These are phyloP conservation scores for Violaceomyces palustris DNA, from an alignment of 1,284 basidiomycete species.

Conservation along the genomic window DNA sequence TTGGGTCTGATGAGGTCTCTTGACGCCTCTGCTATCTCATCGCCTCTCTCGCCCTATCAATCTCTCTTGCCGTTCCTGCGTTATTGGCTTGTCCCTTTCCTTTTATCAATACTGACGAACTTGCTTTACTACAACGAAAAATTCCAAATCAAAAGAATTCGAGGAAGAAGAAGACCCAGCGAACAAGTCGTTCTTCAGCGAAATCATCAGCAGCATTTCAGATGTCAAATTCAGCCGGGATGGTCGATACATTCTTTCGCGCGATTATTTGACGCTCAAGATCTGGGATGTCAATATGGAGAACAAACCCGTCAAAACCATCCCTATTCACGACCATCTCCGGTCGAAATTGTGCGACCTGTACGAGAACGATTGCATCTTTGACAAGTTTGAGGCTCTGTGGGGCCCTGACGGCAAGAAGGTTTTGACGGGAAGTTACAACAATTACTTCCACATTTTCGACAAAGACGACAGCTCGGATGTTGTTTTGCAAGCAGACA, in stretches of 20 bases:
- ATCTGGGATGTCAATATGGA: constrained; percentile 99
- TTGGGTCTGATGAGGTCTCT: too few relatives aligned
- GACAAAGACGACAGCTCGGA: constrained; percentile 85
- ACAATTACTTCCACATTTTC: constrained; percentile 99
- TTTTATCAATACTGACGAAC: too few relatives aligned
- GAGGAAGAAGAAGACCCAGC: constrained; percentile 92
- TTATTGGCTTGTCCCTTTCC: too few relatives aligned
- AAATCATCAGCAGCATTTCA: constrained; percentile 99
- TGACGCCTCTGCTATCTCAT: too few relatives aligned
- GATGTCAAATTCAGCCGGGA: constrained; percentile 99
- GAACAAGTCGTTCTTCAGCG: constrained; percentile 98
- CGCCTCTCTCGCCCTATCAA: too few relatives aligned
- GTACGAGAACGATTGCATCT: constrained; percentile 99
- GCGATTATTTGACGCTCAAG: constrained; percentile 96
- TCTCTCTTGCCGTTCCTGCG: too few relatives aligned
- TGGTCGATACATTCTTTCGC: constrained; percentile 90
- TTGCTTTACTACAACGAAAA: too few relatives aligned
- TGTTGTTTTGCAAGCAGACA: constrained; percentile 94
- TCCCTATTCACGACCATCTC: constrained; percentile 96
- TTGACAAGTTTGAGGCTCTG: constrained; percentile 82
- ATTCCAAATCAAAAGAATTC: too few relatives aligned
- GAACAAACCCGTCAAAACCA: constrained; percentile 89
- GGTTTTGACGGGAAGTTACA: constrained; percentile 81
- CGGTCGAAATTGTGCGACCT: constrained; percentile 95
- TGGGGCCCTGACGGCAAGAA: constrained; percentile 50